phyloP scores from a whole-genome alignment of 257 asterid species.

The Paulownia fortunei region DNA sequence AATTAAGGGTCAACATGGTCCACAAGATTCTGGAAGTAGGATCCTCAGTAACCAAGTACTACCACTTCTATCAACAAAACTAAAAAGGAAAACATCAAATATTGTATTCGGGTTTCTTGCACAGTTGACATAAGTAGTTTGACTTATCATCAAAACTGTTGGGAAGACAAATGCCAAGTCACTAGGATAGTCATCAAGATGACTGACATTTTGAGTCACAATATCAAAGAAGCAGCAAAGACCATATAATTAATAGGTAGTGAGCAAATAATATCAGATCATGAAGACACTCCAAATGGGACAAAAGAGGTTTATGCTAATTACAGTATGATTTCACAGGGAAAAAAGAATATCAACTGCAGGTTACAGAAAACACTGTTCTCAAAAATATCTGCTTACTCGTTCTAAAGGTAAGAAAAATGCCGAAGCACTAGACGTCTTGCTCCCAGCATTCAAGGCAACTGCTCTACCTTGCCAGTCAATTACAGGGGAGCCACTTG shows the following conservation, averaged over 20 bases:
- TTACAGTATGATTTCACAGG: background rate
- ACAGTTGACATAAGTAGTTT: background rate
- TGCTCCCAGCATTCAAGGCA: constrained; percentile 99
- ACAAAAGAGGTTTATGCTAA: constrained; percentile 1
- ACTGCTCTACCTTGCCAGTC: constrained; percentile 99
- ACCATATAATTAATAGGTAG: background rate
- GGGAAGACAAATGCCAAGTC: constrained; percentile 7
- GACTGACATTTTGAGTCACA: background rate
- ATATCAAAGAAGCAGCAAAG: constrained; percentile 13
- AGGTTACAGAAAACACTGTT: constrained; percentile 23
- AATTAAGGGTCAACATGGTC: constrained; percentile 7
- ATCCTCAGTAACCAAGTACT: constrained; percentile 17
- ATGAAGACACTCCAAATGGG: background rate
- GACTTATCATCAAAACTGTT: background rate
- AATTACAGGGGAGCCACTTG: constrained; percentile 99
- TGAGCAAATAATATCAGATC: constrained; percentile 13
- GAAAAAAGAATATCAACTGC: background rate
- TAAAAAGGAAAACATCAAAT: constrained; percentile 20
- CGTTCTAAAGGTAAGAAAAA: constrained; percentile 98
- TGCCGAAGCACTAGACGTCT: constrained; percentile 97
- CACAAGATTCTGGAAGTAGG: constrained; percentile 19
- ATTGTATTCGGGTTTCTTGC: constrained; percentile 7
- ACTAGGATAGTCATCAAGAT: background rate
- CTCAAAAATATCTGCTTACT: constrained; percentile 53
- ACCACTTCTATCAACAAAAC: constrained; percentile 17